phyloP scores from a whole-genome alignment of 257 asterid species.

The Linderniella brevidens region DNA sequence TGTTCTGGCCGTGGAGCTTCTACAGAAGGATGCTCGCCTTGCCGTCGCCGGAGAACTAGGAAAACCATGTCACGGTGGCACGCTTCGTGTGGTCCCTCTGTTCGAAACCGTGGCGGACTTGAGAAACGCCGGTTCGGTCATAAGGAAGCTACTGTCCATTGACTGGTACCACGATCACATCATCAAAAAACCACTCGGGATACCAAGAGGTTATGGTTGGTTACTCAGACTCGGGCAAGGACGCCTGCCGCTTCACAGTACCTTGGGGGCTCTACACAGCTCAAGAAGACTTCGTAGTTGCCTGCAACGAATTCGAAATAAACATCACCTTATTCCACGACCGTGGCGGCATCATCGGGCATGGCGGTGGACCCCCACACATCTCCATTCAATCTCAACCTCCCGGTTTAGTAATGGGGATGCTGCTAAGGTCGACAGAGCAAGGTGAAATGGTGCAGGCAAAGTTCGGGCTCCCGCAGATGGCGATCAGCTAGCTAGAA shows the following conservation, averaged over 20 bases:
- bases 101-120: constrained; percentile 96
- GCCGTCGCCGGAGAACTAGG: constrained; percentile 68
- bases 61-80: constrained; percentile 42
- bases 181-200: constrained; percentile 63
- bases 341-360: constrained; percentile 99
- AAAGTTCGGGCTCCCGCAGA: constrained; percentile 82
- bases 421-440: constrained; percentile 67
- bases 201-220: constrained; percentile 99
- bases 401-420: constrained; percentile 93
- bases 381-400: constrained; percentile 98
- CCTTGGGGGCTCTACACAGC: constrained; percentile 99
- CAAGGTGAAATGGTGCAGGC: constrained; percentile 99
- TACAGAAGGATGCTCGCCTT: constrained; percentile 90
- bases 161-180: constrained; percentile 85
- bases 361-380: constrained; percentile 96
- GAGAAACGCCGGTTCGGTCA: constrained; percentile 85
- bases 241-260: constrained; percentile 90
- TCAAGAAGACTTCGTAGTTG: constrained; percentile 90
- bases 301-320: constrained; percentile 72
- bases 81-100: constrained; percentile 89
- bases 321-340: constrained; percentile 92
- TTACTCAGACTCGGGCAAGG: constrained; percentile 95
- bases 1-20: constrained; percentile 95
- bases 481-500: constrained; percentile 87
- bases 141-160: constrained; percentile 64